phyloP scores from a whole-genome alignment of 1,284 basidiomycete species.

The Porogramme epimiltina region DNA sequence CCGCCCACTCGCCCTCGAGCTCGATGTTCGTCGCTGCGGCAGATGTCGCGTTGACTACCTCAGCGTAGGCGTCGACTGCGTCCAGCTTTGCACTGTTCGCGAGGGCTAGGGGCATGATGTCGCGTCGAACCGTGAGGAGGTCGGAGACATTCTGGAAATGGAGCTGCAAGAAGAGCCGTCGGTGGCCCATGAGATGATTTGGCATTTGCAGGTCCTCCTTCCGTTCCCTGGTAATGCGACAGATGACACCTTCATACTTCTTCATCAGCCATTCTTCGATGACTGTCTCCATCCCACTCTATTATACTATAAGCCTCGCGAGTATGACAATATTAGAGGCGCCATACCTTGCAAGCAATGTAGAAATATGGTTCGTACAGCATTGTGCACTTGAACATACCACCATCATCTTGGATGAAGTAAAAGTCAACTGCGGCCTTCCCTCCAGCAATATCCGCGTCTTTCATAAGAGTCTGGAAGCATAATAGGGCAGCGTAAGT shows the following conservation, averaged over 20 bases:
- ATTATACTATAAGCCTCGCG: neutral
- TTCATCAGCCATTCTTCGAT: constrained; percentile 98
- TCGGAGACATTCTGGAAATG: constrained; percentile 94
- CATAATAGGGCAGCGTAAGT: neutral
- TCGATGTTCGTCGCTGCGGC: constrained; percentile 63
- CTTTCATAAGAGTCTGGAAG: constrained; percentile 79
- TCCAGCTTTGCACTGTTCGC: constrained; percentile 93
- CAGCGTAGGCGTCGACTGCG: constrained; percentile 97
- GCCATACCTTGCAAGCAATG: constrained; percentile 84
- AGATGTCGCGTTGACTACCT: constrained; percentile 86
- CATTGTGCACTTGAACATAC: constrained; percentile 94
- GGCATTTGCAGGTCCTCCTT: constrained; percentile 97
- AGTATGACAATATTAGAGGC: neutral
- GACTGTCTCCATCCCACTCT: constrained; percentile 86
- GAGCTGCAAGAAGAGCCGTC: constrained; percentile 86
- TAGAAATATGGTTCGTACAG: constrained; percentile 95
- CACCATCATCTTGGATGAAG: constrained; percentile 97
- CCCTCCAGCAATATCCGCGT: constrained; percentile 79
- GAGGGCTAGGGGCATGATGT: constrained; percentile 87
- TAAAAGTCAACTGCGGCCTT: constrained; percentile 95
- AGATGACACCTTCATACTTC: constrained; percentile 88
- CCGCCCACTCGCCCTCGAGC: constrained; percentile 69
- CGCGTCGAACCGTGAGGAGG: constrained; percentile 84
- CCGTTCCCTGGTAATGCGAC: constrained; percentile 75
- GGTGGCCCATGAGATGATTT: constrained; percentile 94